A percentile compares a stretch with the other conserved stretches of the same genome.
Evolutionary conservation across 2,329 filamentous ascomycete species (phyloP).

Genomic region (Penicillium hesseltinei): DNA sequence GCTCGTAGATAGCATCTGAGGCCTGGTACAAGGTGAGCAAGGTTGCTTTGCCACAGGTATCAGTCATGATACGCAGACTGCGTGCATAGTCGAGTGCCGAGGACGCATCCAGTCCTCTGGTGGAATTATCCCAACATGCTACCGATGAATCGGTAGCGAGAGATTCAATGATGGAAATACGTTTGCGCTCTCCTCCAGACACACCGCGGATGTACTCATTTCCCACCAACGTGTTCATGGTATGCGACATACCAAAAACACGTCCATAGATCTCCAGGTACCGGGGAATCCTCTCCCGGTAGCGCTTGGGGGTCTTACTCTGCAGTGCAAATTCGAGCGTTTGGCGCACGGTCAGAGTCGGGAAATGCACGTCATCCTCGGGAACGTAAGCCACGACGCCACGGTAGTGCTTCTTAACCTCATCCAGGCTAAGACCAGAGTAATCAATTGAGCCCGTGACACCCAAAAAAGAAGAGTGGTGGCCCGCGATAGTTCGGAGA

Average conservation of each 20-base stretch:
- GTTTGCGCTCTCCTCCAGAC: slow-evolving; percentile 72
- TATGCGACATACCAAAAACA: slow-evolving; percentile 72
- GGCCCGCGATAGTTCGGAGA: slow-evolving; percentile 67
- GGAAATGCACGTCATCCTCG: slow-evolving; percentile 70
- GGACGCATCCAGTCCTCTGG: slow-evolving; percentile 68
- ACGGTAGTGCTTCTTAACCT: slow-evolving; percentile 63
- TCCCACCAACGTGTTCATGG: slow-evolving; percentile 67
- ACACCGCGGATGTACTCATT: slow-evolving; percentile 56
- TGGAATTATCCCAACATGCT: slow-evolving; percentile 73
- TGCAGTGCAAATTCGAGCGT: slow-evolving; percentile 68
- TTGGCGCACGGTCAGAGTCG: slow-evolving; percentile 68
- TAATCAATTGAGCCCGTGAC: slow-evolving; percentile 68
- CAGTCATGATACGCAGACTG: slow-evolving; percentile 65
- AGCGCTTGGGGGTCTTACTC: slow-evolving; percentile 66
- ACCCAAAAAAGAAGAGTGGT: slow-evolving; percentile 60
- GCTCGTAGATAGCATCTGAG: slow-evolving; percentile 62
- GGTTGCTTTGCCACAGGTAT: slow-evolving; percentile 65
- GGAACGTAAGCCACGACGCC: slow-evolving; percentile 71
- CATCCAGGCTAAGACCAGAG: slow-evolving; percentile 62
- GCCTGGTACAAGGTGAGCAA: slow-evolving; percentile 68
- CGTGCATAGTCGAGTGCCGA: slow-evolving; percentile 72
- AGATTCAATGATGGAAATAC: slow-evolving; percentile 71
- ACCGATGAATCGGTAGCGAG: slow-evolving; percentile 68
- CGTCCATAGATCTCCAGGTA: slow-evolving; percentile 66
- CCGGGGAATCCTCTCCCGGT: slow-evolving; percentile 59